Conservation (phyloP, 2,329 filamentous ascomycete species). For the Fonsecaea nubica region DNA sequence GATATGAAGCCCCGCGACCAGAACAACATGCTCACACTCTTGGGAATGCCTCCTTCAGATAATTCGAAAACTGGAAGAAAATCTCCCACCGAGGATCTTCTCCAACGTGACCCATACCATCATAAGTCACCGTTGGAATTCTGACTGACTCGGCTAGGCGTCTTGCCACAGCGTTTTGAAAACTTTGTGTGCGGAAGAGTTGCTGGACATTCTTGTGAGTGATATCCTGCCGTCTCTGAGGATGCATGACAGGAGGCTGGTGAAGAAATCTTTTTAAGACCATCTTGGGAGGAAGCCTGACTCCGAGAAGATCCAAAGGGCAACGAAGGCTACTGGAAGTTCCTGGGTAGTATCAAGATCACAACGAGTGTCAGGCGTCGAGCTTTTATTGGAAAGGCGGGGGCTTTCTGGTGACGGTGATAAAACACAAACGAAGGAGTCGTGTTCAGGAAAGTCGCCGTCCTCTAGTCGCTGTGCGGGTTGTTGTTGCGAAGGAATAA, state of each 20-base stretch:
- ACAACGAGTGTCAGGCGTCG: neutral
- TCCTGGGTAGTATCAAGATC: neutral
- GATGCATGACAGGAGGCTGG: slow-evolving; percentile 33
- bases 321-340: neutral
- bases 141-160: slow-evolving; percentile 57
- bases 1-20: neutral
- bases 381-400: slow-evolving; percentile 16
- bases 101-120: slow-evolving; percentile 62
- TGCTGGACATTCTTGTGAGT: slow-evolving; percentile 27
- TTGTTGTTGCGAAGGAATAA: neutral
- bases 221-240: slow-evolving; percentile 27
- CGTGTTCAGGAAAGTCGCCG: slow-evolving; percentile 5
- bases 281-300: slow-evolving; percentile 12
- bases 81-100: slow-evolving; percentile 65
- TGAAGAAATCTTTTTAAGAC: slow-evolving; percentile 27
- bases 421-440: neutral
- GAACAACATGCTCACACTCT: slow-evolving; percentile 46
- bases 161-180: slow-evolving; percentile 30
- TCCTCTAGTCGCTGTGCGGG: slow-evolving; percentile 6
- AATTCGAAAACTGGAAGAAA: slow-evolving; percentile 61
- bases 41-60: slow-evolving; percentile 60
- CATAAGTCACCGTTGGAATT: slow-evolving; percentile 62
- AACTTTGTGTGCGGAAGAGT: slow-evolving; percentile 31
- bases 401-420: slow-evolving; percentile 5
- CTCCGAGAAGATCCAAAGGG: neutral